phyloP scores from a whole-genome alignment of 2,329 filamentous ascomycete species.

The Raffaelea deltoideospora region DNA sequence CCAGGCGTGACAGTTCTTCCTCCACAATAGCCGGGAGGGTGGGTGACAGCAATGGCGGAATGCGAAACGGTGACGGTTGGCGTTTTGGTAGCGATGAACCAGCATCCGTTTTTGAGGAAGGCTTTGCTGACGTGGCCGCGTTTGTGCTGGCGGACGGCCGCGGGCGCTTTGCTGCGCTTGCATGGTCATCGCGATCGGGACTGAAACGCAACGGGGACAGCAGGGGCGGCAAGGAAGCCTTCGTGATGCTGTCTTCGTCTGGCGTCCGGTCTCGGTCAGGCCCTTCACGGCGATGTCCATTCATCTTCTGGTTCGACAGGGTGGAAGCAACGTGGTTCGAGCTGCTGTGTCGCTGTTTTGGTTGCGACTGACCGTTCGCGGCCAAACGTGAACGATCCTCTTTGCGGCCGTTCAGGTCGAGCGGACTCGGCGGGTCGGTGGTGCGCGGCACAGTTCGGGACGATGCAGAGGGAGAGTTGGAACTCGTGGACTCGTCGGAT shows the following conservation, averaged over 20 bases:
- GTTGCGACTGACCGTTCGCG: slow-evolving; percentile 2
- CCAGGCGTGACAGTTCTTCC: slow-evolving; percentile 25
- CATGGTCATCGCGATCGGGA: slow-evolving; percentile 7
- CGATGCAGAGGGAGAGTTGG: slow-evolving; percentile 6
- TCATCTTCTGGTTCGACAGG: not conserved
- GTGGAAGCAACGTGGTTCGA: not conserved
- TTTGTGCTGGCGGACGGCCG: slow-evolving; percentile 13
- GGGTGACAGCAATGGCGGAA: slow-evolving; percentile 39
- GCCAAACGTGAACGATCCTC: slow-evolving; percentile 3
- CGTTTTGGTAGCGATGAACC: slow-evolving; percentile 21
- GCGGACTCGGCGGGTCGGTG: slow-evolving; percentile 7
- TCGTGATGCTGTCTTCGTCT: not conserved
- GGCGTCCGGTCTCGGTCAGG: not conserved
- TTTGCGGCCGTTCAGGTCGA: slow-evolving; percentile 6
- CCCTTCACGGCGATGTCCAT: not conserved
- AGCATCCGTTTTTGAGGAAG: not conserved
- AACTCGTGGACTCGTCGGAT: slow-evolving; percentile 18
- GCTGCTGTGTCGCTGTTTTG: not conserved
- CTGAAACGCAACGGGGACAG: slow-evolving; percentile 3
- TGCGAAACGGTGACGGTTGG: slow-evolving; percentile 19
- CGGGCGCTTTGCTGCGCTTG: slow-evolving; percentile 9
- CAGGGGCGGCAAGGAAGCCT: not conserved
- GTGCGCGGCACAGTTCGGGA: slow-evolving; percentile 3
- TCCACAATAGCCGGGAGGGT: slow-evolving; percentile 38
- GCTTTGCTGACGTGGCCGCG: slow-evolving; percentile 14